Evolutionary conservation across 352 stramenopile species (phyloP), one percentile per base, ranked within the genome.

Genomic region (Phytophthora pinifolia): DNA sequence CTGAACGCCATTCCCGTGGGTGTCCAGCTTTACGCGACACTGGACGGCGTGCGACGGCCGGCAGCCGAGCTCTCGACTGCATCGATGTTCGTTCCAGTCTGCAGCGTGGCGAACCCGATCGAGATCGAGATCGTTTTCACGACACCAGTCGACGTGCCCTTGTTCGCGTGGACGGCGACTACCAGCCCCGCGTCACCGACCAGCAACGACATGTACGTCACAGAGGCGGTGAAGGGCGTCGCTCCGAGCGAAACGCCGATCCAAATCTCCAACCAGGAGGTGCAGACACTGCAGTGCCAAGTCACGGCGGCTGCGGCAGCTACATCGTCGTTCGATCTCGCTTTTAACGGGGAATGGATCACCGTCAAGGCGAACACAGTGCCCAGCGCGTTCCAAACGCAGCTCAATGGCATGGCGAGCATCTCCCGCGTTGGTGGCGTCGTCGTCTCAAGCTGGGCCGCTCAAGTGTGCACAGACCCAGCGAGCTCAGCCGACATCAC

Each of bases 61-160:
- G 62, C 62, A 12, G 58, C 57, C 4, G 62, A 67, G 17, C 51
- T 71, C 14, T 67, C 62, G 4, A 55, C 58, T 3, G 57, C 65
- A 5, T 44, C 46, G 6, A 58, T 51, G 46, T 91, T 82, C 35
- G 47, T 65, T 18, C 70, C 78, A 1, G 78, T 94, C 8, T 94
- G 84, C 38, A 88, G 75, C 43, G 57, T 88, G 2, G 61, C 63
- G 6, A 77, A 66, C 10, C 49, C 71, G 0, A 47, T 25, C 4
- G 34, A 37, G 4, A 65, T 92, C 9, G 59, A 76, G 17, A 79
- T 94, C 36, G 70, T 88, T n/a, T 94, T 92, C 61, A 67, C 82
- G 31, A 68, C 67, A 1, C 77, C 80, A 2, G 36, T 34, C 1
- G 79, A 91, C 34, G 65, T 79, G 5, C 30, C 55, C 6, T 17